These are phyloP conservation scores for Neurospora sp. DNA, from an alignment of 2,329 filamentous ascomycete genomes.

Conservation along the genomic window DNA sequence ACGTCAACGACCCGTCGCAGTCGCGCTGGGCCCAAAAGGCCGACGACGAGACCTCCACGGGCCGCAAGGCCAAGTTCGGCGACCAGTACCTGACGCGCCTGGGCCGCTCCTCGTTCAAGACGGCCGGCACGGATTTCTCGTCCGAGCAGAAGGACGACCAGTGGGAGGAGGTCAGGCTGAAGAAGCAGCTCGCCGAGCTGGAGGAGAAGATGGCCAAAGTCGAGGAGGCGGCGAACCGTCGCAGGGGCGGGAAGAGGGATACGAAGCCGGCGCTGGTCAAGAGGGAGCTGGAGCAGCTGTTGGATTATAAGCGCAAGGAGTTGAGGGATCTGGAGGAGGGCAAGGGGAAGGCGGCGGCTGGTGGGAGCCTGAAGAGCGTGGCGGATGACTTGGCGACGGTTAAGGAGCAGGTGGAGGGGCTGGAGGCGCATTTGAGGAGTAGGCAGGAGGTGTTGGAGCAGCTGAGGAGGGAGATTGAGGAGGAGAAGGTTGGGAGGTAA, in stretches of 20 bases:
- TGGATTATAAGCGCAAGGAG: slow-evolving; percentile 87
- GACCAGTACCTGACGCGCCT: slow-evolving; percentile 91
- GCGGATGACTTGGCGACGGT: slow-evolving; percentile 81
- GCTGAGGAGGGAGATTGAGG: slow-evolving; percentile 73
- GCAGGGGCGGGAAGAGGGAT: slow-evolving; percentile 56
- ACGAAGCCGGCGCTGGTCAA: slow-evolving; percentile 87
- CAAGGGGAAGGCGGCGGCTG: slow-evolving; percentile 56
- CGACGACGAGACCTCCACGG: slow-evolving; percentile 72
- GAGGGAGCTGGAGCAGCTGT: slow-evolving; percentile 82
- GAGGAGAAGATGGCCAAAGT: slow-evolving; percentile 81
- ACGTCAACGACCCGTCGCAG: slow-evolving; percentile 61
- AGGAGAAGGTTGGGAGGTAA: slow-evolving; percentile 58
- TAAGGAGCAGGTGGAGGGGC: slow-evolving; percentile 85
- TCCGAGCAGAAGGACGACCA: slow-evolving; percentile 64
- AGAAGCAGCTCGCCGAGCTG: slow-evolving; percentile 83
- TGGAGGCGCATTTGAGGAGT: slow-evolving; percentile 72
- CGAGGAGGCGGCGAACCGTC: slow-evolving; percentile 65
- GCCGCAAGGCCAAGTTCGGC: slow-evolving; percentile 93
- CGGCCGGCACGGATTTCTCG: slow-evolving; percentile 83
- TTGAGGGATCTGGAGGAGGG: slow-evolving; percentile 67
- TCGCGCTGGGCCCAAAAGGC: slow-evolving; percentile 72
- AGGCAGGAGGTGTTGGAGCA: slow-evolving; percentile 68
- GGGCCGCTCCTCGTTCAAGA: slow-evolving; percentile 72
- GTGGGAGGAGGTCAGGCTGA: slow-evolving; percentile 93
- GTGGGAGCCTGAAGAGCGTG: slow-evolving; percentile 65